These are phyloP conservation scores for Kodamaea arcana DNA, from an alignment of 1,139 yeast genomes.

Conservation along the genomic window DNA sequence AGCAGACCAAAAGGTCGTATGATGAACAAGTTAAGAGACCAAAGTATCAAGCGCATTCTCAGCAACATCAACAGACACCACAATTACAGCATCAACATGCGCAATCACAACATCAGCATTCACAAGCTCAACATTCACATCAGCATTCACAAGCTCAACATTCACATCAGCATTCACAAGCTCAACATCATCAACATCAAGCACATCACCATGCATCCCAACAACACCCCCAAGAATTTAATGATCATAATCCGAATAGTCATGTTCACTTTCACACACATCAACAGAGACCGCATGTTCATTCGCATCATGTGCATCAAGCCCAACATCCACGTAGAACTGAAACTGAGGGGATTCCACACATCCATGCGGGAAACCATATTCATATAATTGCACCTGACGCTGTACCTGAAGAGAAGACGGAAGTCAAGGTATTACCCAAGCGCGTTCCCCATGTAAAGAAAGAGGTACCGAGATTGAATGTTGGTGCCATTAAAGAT, in stretches of 20 bases:
- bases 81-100: constrained; percentile 8
- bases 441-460: constrained; percentile 5
- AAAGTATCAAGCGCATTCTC: not conserved
- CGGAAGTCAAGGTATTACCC: constrained; percentile 2
- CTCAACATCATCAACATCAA: constrained; percentile 5
- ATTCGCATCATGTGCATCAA: constrained; percentile 9
- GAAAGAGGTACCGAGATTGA: constrained; percentile 19
- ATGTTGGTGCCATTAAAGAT: constrained; percentile 43
- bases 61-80: constrained; percentile 7
- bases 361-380: constrained; percentile 6
- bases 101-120: constrained; percentile 10
- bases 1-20: too few relatives aligned
- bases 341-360: constrained; percentile 16
- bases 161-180: constrained; percentile 3
- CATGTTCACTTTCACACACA: constrained; percentile 1
- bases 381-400: constrained; percentile 2
- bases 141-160: constrained; percentile 7
- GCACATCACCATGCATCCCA: constrained; percentile 1
- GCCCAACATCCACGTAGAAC: constrained; percentile 12
- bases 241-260: not conserved
- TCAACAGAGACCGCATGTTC: constrained; percentile 4
- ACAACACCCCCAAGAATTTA: not conserved
- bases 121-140: constrained; percentile 6
- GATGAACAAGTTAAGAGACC: too few relatives aligned
- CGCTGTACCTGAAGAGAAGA: constrained; percentile 5